These are phyloP conservation scores for Phytophthora colocasiae DNA, from an alignment of 352 stramenopile genomes.

Conservation along the genomic window DNA sequence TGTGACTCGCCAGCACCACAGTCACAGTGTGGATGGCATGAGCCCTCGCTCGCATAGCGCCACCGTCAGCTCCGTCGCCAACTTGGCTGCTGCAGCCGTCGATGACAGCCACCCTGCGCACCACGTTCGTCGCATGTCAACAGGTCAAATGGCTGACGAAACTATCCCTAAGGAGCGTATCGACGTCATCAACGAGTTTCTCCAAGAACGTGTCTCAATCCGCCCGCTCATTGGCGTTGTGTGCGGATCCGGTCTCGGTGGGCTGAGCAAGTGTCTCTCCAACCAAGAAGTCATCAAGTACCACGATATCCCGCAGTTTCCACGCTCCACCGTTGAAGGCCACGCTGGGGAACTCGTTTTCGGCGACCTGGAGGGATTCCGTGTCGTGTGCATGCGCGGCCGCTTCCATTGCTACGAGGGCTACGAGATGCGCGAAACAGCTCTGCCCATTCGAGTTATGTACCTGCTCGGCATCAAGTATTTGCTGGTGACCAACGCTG, in stretches of 20 bases:
- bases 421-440: slow-evolving; percentile 94
- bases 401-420: slow-evolving; percentile 98
- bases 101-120: slow-evolving; percentile 16
- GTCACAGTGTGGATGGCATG: slow-evolving; percentile 52
- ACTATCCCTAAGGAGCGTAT: slow-evolving; percentile 72
- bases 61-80: slow-evolving; percentile 20
- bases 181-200: slow-evolving; percentile 81
- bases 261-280: slow-evolving; percentile 90
- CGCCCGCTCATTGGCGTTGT: slow-evolving; percentile 89
- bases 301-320: slow-evolving; percentile 94
- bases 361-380: slow-evolving; percentile 82
- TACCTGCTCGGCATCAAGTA: slow-evolving; percentile 95
- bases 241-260: slow-evolving; percentile 95
- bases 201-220: slow-evolving; percentile 53
- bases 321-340: slow-evolving; percentile 92
- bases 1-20: slow-evolving; percentile 48
- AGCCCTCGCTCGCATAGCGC: slow-evolving; percentile 15
- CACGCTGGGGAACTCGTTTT: slow-evolving; percentile 97
- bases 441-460: slow-evolving; percentile 96
- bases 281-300: slow-evolving; percentile 94
- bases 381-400: slow-evolving; percentile 94
- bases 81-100: slow-evolving; percentile 10
- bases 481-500: slow-evolving; percentile 97
- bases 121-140: slow-evolving; percentile 56
- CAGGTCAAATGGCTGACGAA: slow-evolving; percentile 72